Percentiles rank a stretch among this genome's conserved stretches.
Conservation (phyloP, 805 yeast species). For the Kregervanrija delftensis region DNA sequence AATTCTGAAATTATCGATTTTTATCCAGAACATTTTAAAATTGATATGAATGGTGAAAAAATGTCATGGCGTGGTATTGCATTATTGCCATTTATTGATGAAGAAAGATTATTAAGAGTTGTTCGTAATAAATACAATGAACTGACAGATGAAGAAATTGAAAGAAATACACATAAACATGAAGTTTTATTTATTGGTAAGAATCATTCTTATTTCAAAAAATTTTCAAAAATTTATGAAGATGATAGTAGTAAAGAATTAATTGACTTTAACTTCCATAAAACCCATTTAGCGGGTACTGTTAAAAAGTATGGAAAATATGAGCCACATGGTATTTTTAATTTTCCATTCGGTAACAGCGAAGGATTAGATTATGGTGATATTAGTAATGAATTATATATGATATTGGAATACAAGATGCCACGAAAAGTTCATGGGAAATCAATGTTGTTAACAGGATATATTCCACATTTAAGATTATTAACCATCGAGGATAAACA, state of each 20-base stretch:
- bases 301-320: slow-evolving; percentile 33
- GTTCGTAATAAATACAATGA: slow-evolving; percentile 59
- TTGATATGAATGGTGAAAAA: slow-evolving; percentile 93
- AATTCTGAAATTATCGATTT: slow-evolving; percentile 84
- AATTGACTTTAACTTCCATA: slow-evolving; percentile 39
- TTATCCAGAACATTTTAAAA: slow-evolving; percentile 80
- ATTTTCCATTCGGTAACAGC: slow-evolving; percentile 37
- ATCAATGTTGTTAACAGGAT: slow-evolving; percentile 81
- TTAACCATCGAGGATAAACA: slow-evolving; percentile 67
- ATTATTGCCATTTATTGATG: slow-evolving; percentile 84
- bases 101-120: slow-evolving; percentile 56
- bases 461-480: slow-evolving; percentile 51
- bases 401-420: slow-evolving; percentile 47
- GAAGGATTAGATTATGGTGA: slow-evolving; percentile 31
- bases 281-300: slow-evolving; percentile 54
- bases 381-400: slow-evolving; percentile 32
- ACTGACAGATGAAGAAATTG: slow-evolving; percentile 59
- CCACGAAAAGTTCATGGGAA: slow-evolving; percentile 60
- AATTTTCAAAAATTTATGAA: slow-evolving; percentile 37
- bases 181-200: slow-evolving; percentile 67
- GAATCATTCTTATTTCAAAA: slow-evolving; percentile 43
- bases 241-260: slow-evolving; percentile 33
- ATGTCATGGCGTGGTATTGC: slow-evolving; percentile 96
- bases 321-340: slow-evolving; percentile 28
- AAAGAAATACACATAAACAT: slow-evolving; percentile 62